Percentiles rank a stretch among this genome's conserved stretches.
Evolutionary conservation across 1,284 basidiomycete species (phyloP).

Genomic region (Bothia castanella): DNA sequence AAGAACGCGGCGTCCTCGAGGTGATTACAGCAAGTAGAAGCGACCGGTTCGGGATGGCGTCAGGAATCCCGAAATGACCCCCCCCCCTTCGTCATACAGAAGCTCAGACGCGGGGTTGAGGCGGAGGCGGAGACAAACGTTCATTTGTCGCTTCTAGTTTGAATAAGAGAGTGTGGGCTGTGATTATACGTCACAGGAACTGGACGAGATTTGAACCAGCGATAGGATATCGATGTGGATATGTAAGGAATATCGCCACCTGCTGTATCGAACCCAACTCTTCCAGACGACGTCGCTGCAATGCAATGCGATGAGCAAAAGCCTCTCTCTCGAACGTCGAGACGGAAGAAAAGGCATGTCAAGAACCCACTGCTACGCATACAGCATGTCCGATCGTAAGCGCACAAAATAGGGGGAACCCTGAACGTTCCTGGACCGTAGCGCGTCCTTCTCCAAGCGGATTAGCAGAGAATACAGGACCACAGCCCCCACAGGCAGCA

Average conservation of each 20-base stretch:
- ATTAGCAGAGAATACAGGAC: constrained; percentile 4
- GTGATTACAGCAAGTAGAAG: constrained; percentile 28
- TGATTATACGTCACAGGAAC: constrained; percentile 33
- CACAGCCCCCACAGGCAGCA: constrained; percentile 18
- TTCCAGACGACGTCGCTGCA: too few species aligned
- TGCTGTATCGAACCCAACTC: constrained; percentile 11
- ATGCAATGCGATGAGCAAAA: too few species aligned
- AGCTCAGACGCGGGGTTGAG: constrained; percentile 29
- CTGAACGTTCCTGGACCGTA: constrained; percentile 4
- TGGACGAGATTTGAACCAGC: constrained; percentile 3
- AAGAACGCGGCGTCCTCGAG: constrained; percentile 29
- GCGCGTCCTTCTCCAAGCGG: constrained; percentile 18
- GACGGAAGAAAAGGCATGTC: too few species aligned
- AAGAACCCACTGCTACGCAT: too few species aligned
- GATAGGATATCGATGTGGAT: constrained; percentile 23
- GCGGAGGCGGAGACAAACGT: constrained; percentile 27
- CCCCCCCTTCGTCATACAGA: constrained; percentile 20
- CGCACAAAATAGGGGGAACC: neutral
- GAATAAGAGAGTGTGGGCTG: neutral
- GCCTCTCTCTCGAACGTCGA: too few species aligned
- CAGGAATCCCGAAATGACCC: constrained; percentile 12
- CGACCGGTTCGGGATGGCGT: constrained; percentile 10
- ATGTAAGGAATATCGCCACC: constrained; percentile 3
- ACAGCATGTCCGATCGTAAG: neutral
- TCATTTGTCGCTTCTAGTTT: constrained; percentile 3